Evolutionary conservation across 2,329 filamentous ascomycete genomes (phyloP).

Genomic region (Diaporthe citriasiana): DNA sequence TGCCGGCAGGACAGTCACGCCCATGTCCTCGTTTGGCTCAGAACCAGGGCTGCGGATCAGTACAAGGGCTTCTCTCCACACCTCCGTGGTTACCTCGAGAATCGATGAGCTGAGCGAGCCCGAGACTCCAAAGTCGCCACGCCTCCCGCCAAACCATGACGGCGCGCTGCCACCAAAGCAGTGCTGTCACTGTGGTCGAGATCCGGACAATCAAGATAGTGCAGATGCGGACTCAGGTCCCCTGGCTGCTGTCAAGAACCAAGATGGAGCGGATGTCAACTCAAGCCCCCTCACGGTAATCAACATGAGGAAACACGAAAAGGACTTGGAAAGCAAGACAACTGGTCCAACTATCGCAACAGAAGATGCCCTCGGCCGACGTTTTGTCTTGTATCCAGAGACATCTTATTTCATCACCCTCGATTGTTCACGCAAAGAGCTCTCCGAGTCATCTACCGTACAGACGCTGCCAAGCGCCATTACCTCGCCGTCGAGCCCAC

Average conservation of each 20-base stretch:
- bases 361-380: slow-evolving; percentile 24
- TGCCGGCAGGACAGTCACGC: slow-evolving; percentile 30
- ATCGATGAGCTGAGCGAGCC: slow-evolving; percentile 38
- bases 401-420: slow-evolving; percentile 15
- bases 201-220: not conserved
- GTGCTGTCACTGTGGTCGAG: slow-evolving; percentile 28
- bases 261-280: not conserved
- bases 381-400: slow-evolving; percentile 20
- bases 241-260: not conserved
- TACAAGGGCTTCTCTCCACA: slow-evolving; percentile 7
- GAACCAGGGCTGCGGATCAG: slow-evolving; percentile 10
- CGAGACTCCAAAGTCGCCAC: slow-evolving; percentile 8
- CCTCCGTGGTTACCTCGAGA: slow-evolving; percentile 10
- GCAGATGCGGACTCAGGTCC: not conserved
- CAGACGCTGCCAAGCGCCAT: not conserved
- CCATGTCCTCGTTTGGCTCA: slow-evolving; percentile 33
- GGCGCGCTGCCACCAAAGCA: not conserved
- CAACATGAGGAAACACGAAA: not conserved
- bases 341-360: slow-evolving; percentile 1
- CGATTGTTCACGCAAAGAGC: not conserved
- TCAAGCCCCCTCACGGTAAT: slow-evolving; percentile 17
- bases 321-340: not conserved
- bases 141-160: slow-evolving; percentile 6
- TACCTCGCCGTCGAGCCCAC: not conserved
- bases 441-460: not conserved